Percentiles rank a stretch among this genome's conserved stretches.
Evolutionary conservation across 257 asterid species (phyloP).

Genomic region (Solanum appendiculatum): DNA sequence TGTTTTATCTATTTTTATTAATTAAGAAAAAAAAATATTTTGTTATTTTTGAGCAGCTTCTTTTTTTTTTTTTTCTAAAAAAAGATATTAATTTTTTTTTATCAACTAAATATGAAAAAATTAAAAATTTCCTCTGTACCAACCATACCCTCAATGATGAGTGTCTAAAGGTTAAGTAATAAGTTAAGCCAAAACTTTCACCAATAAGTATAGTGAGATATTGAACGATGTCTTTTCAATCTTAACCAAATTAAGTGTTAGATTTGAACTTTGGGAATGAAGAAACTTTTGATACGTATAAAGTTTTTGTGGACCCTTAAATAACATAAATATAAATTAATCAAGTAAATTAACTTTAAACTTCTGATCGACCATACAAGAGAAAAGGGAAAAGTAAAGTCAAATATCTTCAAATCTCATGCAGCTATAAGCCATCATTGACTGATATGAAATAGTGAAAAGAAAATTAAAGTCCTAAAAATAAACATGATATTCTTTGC

Average conservation of each 20-base stretch:
- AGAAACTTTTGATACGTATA: background rate
- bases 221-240: background rate
- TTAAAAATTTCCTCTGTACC: background rate
- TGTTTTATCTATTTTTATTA: no score
- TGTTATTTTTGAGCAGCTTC: no score
- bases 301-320: fast-evolving
- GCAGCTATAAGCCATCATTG: background rate
- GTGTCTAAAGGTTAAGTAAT: background rate
- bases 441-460: background rate
- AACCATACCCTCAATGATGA: background rate
- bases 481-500: background rate
- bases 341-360: background rate
- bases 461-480: background rate
- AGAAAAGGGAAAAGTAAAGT: background rate
- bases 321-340: background rate
- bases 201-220: background rate
- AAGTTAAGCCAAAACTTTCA: background rate
- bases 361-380: fast-evolving
- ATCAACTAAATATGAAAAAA: background rate
- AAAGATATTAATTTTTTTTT: no score
- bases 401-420: background rate
- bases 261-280: background rate
- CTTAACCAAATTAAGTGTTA: background rate
- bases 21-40: no score
- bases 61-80: no score